Evolutionary conservation across 225 moss, liverwort and hornwort genomes (phyloP).

Genomic region (Antitrichia curtipendula): DNA sequence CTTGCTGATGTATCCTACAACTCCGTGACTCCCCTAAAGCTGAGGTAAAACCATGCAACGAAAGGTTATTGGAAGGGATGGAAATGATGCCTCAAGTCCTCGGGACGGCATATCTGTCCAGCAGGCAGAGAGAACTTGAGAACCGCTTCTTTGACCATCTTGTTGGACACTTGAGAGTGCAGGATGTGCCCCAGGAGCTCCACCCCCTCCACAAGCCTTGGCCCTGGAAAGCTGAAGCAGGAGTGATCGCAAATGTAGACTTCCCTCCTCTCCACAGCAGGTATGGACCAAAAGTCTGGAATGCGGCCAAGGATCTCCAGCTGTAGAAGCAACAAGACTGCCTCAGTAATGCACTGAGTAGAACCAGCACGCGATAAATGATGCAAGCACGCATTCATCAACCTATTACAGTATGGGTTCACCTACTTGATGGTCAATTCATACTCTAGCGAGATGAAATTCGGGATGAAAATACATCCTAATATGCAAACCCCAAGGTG

Average conservation of each 20-base stretch:
- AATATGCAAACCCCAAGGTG: background rate
- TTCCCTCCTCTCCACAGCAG: slow-evolving; percentile 46
- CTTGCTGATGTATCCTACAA: background rate
- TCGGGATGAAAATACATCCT: background rate
- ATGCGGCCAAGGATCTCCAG: slow-evolving; percentile 43
- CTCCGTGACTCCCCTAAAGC: background rate
- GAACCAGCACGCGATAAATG: background rate
- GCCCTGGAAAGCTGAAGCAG: slow-evolving; percentile 47
- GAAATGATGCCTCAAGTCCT: slow-evolving; percentile 42
- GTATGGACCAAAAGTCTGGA: slow-evolving; percentile 51
- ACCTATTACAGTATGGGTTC: background rate
- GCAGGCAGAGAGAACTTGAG: slow-evolving; percentile 35
- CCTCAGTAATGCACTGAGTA: background rate
- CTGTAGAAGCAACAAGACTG: slow-evolving; percentile 2
- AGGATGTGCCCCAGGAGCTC: slow-evolving; percentile 40
- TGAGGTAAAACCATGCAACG: background rate
- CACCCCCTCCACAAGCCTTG: slow-evolving; percentile 57
- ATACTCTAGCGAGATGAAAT: background rate
- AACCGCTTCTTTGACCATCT: slow-evolving; percentile 21
- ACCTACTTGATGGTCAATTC: background rate
- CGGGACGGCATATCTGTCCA: slow-evolving; percentile 41
- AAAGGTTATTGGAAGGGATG: slow-evolving; percentile 20
- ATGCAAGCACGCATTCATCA: background rate
- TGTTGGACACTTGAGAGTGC: slow-evolving; percentile 20
- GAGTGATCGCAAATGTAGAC: slow-evolving; percentile 55